These are phyloP conservation scores for Quercus robur DNA, from an alignment of 306 rosid species.

Conservation along the genomic window DNA sequence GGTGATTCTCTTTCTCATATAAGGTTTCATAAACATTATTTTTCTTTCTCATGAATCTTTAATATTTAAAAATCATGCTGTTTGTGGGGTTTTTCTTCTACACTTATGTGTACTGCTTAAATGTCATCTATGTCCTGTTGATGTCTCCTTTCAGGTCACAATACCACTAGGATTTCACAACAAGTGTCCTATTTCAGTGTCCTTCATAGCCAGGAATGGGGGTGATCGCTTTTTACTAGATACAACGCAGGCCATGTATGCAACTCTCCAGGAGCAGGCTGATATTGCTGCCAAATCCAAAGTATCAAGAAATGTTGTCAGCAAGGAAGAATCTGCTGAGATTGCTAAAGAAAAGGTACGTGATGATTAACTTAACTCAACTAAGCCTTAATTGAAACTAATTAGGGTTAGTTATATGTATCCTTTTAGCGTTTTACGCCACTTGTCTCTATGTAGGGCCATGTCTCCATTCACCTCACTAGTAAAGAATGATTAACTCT, in stretches of 20 bases:
- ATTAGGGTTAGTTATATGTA: neutral
- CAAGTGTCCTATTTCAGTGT: constrained; percentile 76
- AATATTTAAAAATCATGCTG: neutral
- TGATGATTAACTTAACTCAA: neutral
- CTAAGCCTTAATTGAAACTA: neutral
- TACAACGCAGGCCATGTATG: constrained; percentile 58
- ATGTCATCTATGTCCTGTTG: constrained; percentile 8
- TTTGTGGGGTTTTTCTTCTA: neutral
- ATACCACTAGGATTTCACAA: constrained; percentile 76
- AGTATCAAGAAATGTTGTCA: constrained; percentile 54
- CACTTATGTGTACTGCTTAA: neutral
- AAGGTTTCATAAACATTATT: neutral
- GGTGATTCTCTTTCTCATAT: constrained; percentile 38
- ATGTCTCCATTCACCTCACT: neutral
- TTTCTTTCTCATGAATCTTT: neutral
- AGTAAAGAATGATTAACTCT: neutral
- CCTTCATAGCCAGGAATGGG: constrained; percentile 92
- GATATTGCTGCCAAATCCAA: constrained; percentile 67
- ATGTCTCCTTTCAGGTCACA: constrained; percentile 65
- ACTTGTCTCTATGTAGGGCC: neutral
- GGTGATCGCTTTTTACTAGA: constrained; percentile 93
- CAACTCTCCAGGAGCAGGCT: constrained; percentile 72
- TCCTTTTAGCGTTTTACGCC: neutral
- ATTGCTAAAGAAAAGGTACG: constrained; percentile 84
- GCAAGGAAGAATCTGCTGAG: constrained; percentile 86